Conservation (phyloP, 208 protist species). For the Leishmania gerbilli region DNA sequence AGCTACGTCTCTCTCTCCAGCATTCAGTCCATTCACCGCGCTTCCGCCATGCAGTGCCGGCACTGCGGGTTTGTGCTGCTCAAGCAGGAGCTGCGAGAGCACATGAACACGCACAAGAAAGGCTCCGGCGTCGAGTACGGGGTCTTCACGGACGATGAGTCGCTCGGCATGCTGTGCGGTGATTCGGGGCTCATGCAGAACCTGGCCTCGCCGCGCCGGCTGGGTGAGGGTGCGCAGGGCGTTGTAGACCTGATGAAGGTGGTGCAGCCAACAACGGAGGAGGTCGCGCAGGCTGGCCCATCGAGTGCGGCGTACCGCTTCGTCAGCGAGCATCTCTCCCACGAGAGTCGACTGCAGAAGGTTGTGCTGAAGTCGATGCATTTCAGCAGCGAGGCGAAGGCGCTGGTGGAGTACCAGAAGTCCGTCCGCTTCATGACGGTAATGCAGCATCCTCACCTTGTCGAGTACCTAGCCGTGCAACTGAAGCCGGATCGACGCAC, state of each 20-base stretch:
- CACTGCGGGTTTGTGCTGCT: conserved; percentile 71
- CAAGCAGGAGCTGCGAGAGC: conserved; percentile 50
- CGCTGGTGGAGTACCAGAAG: conserved; percentile 55
- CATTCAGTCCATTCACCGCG: conserved; percentile 48
- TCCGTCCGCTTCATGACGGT: conserved; percentile 75
- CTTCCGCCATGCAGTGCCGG: conserved; percentile 52
- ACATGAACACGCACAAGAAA: conserved; percentile 64
- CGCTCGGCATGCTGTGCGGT: conserved; percentile 63
- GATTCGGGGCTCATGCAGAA: conserved; percentile 66
- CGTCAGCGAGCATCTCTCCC: conserved; percentile 31
- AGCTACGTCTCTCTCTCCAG: conserved; percentile 44
- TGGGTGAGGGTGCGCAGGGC: conserved; percentile 72
- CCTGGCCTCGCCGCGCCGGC: conserved; percentile 26
- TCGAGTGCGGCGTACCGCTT: conserved; percentile 31
- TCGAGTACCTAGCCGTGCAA: conserved; percentile 80
- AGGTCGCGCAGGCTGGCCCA: conserved; percentile 29
- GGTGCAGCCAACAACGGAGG: conserved; percentile 32
- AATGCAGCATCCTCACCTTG: conserved; percentile 59
- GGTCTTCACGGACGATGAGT: conserved; percentile 51
- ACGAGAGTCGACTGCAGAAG: conserved; percentile 25
- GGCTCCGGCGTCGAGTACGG: conserved; percentile 48
- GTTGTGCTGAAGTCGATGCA: conserved; percentile 71
- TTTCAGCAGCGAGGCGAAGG: conserved; percentile 32
- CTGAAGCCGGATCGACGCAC: conserved; percentile 48
- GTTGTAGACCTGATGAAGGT: conserved; percentile 54